Evolutionary conservation across 805 yeast genomes (phyloP), one percentile per base, ranked within the genome.

Genomic region (Yamadazyma paraphyllophila): DNA sequence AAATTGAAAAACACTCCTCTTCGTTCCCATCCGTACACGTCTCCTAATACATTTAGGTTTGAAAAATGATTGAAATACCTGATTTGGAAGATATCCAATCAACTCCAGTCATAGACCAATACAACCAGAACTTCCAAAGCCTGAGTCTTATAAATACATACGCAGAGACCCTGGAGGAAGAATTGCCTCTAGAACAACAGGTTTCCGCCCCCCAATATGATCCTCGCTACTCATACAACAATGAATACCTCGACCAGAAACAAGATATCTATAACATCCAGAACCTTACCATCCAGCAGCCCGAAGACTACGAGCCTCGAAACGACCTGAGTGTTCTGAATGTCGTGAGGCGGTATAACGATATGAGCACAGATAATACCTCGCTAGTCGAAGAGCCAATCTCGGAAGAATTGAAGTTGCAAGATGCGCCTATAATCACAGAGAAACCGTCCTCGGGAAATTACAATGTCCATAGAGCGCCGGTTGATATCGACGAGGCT

Each of bases 21-120:
- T 3, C 24, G 24, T 20, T 6, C 6, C 24, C 24, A 3, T 20
- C 24, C 24, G 24, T 20, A 20, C 24, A 20, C 24, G 24, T 20
- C 24, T 6, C 24, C 24, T 6, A 20, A 20, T 20, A 20, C 24
- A 20, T 20, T 20, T 20, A 20, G 24, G 24, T 20, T 14, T 14
- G 24, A 30, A 39, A 30, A 36, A 71, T 71, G 77, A 72, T 72
- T 45, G 76, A 72, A 49, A 72, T 72, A 31, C 77, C 77, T 7
- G 70, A 67, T 49, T 60, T 72, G 51, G 73, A 68, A 30, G 67
- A 66, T 17, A 46, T 43, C 52, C 33, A 44, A 46, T 33, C 59
- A 27, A 46, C 46, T 29, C 30, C 17, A 13, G 36, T 31, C 30
- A 47, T 39, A 16, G 42, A 39, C 24, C 44, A 34, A 9, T 41